Base-by-base conservation (phyloP, 805 yeast genomes). In the Lachancea waltii region DNA sequence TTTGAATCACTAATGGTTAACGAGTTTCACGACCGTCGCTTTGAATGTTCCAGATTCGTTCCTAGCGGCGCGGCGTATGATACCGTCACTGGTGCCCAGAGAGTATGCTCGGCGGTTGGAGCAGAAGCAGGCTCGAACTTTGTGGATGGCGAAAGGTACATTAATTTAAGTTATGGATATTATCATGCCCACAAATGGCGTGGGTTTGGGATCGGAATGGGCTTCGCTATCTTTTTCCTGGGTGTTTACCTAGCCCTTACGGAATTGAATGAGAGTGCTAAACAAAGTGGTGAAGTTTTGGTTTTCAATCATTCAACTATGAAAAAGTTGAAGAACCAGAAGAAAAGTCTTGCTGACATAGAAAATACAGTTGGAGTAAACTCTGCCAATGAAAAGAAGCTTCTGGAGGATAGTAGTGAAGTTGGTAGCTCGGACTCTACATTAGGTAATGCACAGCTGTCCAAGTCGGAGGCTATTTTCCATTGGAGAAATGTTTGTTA, bases 401-500 rank as follows among this genome's bases (percentile, higher is more conserved):
- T 58, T 32, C 25, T 56, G 11, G 45, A 46, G 27, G 63, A 57
- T 24, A 42, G 56, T 4, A 32, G 43, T 11, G 50, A 44, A 10
- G 11, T 23, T 10, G 37, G 11, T 9, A 23, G 15, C 13, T 33
- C 45, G 11, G 18, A 43, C 14, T 36, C 46, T 8, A 30, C 43
- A 7, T 23, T 28, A 21, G 33, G 26, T 16, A 53, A 45, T 33
- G 55, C 60, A 14, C 51, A 61, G 30, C 49, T 62, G 25, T 53
- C 54, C 22, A 50, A 47, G 39, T 56, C 57, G 36, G 62, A 60
- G 15, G 77, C 76, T 36, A 75, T 79, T 28, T 81, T 81, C 71
- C 85, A 79, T 54, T 83, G 94, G 94, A 74, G 75, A 60, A 73
- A 83, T 53, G 77, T 83, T 30, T 73, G 80, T 52, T 83, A 81